Percentiles rank a stretch among this genome's conserved stretches.
phyloP scores from a whole-genome alignment of 371 early-diverging fungal genomes.

The Capniomyces stellatus region DNA sequence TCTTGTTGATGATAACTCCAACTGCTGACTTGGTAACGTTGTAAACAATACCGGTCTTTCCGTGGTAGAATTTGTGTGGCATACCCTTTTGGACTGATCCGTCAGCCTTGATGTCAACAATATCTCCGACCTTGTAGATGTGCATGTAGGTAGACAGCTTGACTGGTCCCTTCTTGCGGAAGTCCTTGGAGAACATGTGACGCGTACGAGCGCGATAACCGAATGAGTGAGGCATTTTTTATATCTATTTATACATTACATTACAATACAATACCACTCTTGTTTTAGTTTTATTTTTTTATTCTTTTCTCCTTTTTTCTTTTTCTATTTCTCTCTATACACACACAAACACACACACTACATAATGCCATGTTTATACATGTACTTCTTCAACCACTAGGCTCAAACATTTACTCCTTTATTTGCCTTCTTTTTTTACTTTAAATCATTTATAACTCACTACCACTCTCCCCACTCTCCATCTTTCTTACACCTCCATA shows the following conservation, averaged over 20 bases:
- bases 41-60: constrained; percentile 95
- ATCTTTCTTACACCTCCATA: no score
- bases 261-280: no score
- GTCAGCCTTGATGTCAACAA: constrained; percentile 96
- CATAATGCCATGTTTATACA: no score
- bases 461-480: no score
- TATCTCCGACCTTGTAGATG: constrained; percentile 96
- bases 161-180: constrained; percentile 87
- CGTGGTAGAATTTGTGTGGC: constrained; percentile 99
- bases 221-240: constrained; percentile 83
- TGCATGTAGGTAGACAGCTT: constrained; percentile 91
- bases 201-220: constrained; percentile 97
- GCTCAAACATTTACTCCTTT: no score
- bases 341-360: no score
- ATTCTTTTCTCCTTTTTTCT: no score
- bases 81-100: constrained; percentile 98
- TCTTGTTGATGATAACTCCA: constrained; percentile 97
- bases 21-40: constrained; percentile 98
- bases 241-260: neutral
- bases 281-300: no score
- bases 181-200: constrained; percentile 93
- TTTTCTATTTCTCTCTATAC: no score
- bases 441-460: no score
- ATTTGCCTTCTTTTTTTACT: no score
- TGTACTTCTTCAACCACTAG: no score